Conservation (phyloP, 2,329 filamentous ascomycete species). For the Penicillium sp. region DNA sequence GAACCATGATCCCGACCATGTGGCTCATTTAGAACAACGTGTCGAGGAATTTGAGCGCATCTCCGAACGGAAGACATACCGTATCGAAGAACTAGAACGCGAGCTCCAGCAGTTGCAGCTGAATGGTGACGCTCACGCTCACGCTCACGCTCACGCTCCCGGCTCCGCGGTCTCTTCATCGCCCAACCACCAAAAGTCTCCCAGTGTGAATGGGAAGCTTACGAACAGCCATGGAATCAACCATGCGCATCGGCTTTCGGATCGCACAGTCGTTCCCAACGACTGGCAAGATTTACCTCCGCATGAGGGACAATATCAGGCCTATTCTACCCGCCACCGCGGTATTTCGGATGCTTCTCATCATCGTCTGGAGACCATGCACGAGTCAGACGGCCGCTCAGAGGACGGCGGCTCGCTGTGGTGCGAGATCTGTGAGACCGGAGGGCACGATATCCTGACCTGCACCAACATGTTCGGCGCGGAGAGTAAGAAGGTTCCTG, state of each 20-base stretch:
- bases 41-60: no score
- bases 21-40: slow-evolving; percentile 65
- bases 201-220: no score
- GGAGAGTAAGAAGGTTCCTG: slow-evolving; percentile 17
- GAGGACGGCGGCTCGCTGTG: slow-evolving; percentile 69
- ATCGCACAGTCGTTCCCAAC: slow-evolving; percentile 36
- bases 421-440: slow-evolving; percentile 92
- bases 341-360: slow-evolving; percentile 23
- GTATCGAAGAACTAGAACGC: slow-evolving; percentile 76
- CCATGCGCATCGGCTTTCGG: slow-evolving; percentile 39
- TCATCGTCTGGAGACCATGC: slow-evolving; percentile 33
- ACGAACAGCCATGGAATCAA: no score
- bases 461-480: slow-evolving; percentile 79
- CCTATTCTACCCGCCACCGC: no score
- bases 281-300: slow-evolving; percentile 34
- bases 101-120: slow-evolving; percentile 51
- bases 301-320: no score
- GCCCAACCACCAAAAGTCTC: slow-evolving; percentile 30
- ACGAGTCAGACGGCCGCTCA: slow-evolving; percentile 39
- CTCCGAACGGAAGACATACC: no score
- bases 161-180: slow-evolving; percentile 32
- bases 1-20: slow-evolving; percentile 47
- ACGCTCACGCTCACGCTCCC: no score
- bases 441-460: slow-evolving; percentile 84
- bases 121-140: slow-evolving; percentile 19